Conservation (phyloP, 2,329 filamentous ascomycete genomes). For the Trichoderma harzianum region DNA sequence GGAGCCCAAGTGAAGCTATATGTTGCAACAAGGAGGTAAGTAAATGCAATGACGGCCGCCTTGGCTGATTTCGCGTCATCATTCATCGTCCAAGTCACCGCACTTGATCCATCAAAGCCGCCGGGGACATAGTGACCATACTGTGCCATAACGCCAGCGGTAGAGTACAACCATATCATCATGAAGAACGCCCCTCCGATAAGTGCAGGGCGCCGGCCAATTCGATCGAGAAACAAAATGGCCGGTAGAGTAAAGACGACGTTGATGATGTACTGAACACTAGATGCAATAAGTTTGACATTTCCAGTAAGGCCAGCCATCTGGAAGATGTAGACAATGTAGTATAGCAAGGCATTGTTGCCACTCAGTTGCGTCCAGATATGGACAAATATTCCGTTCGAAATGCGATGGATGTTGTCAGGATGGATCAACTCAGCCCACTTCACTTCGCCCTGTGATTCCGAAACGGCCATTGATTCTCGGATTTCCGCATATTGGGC, state of each 20-base stretch:
- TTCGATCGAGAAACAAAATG: not conserved
- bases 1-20: not conserved
- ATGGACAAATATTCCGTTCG: slow-evolving; percentile 5
- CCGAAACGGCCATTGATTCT: not conserved
- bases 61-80: not conserved
- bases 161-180: not conserved
- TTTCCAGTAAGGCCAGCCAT: slow-evolving; percentile 3
- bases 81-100: not conserved
- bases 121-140: slow-evolving; percentile 3
- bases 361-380: slow-evolving; percentile 5
- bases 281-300: slow-evolving; percentile 1
- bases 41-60: slow-evolving; percentile 1
- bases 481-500: slow-evolving; percentile 4
- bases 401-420: slow-evolving; percentile 7
- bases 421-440: slow-evolving; percentile 5
- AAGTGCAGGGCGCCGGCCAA: not conserved
- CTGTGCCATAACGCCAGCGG: not conserved
- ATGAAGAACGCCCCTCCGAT: slow-evolving; percentile 4
- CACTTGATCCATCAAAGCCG: not conserved
- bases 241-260: not conserved
- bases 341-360: slow-evolving; percentile 3
- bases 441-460: slow-evolving; percentile 2
- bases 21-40: not conserved
- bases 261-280: slow-evolving; percentile 1
- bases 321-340: slow-evolving; percentile 10